A percentile compares a stretch with the other conserved stretches of the same genome.
Conservation (phyloP, 345 rosid genomes). For the Abelmoschus esculentus region DNA sequence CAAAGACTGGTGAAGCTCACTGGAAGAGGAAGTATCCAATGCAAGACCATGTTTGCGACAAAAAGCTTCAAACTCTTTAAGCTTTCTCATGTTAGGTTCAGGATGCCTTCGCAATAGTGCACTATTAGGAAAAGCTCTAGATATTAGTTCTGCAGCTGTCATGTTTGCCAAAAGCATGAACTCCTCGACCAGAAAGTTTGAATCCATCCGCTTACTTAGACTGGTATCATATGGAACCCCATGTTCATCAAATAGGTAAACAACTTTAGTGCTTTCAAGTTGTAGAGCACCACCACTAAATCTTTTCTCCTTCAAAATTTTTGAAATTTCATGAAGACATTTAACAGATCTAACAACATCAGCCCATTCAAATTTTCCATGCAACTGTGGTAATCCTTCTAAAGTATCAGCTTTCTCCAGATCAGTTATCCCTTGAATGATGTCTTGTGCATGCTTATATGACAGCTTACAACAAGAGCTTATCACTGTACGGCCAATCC, state of each 20-base stretch:
- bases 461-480: constrained; percentile 88
- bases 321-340: constrained; percentile 53
- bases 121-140: constrained; percentile 69
- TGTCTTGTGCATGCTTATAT: constrained; percentile 63
- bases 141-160: constrained; percentile 83
- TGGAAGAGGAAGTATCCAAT: constrained; percentile 70
- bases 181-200: constrained; percentile 77
- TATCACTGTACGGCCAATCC: constrained; percentile 76
- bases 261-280: constrained; percentile 54
- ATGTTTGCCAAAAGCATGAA: constrained; percentile 88
- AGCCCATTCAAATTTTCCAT: constrained; percentile 59
- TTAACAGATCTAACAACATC: constrained; percentile 53
- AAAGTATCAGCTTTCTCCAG: constrained; percentile 16
- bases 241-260: constrained; percentile 50
- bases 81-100: constrained; percentile 75
- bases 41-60: constrained; percentile 66
- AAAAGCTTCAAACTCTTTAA: constrained; percentile 74
- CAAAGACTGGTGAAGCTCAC: constrained; percentile 48
- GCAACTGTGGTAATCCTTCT: constrained; percentile 41
- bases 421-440: constrained; percentile 39
- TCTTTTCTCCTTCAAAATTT: constrained; percentile 49
- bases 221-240: constrained; percentile 66
- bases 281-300: constrained; percentile 63
- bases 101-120: constrained; percentile 84
- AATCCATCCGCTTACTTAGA: constrained; percentile 35